Conservation (phyloP, 495 filamentous ascomycete species). For the Daldinia childiae region DNA sequence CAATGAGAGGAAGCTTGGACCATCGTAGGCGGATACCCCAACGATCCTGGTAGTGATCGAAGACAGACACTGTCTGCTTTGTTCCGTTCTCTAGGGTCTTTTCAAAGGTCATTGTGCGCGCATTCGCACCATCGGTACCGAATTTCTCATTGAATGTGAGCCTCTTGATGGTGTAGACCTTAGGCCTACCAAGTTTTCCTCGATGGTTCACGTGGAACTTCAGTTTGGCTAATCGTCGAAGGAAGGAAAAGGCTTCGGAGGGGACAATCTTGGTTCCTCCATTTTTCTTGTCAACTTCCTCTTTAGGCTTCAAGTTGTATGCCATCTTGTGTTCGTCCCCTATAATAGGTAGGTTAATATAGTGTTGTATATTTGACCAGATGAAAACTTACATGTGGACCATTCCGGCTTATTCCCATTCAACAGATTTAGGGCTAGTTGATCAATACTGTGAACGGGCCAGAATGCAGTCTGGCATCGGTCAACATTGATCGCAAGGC, state of each 20-base stretch:
- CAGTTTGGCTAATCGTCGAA: constrained; percentile 70
- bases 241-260: constrained; percentile 57
- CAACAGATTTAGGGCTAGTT: constrained; percentile 33
- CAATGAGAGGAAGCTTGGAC: constrained; percentile 69
- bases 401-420: constrained; percentile 19
- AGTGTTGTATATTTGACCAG: background rate
- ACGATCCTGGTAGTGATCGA: constrained; percentile 71
- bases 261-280: constrained; percentile 8
- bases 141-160: constrained; percentile 55
- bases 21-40: constrained; percentile 68
- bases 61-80: constrained; percentile 59
- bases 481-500: constrained; percentile 83
- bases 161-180: constrained; percentile 69
- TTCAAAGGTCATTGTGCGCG: constrained; percentile 67
- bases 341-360: constrained; percentile 12
- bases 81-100: constrained; percentile 62
- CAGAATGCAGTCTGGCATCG: constrained; percentile 83
- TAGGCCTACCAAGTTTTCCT: constrained; percentile 52
- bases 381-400: constrained; percentile 21
- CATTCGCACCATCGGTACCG: constrained; percentile 55
- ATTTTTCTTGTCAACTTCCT: background rate
- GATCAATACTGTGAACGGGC: constrained; percentile 53
- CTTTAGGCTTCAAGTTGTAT: background rate
- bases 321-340: constrained; percentile 1
- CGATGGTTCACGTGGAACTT: constrained; percentile 72